Percentiles rank a stretch among this genome's conserved stretches.
phyloP scores from a whole-genome alignment of 1,284 basidiomycete species.

The Afroboletus lepidellus region DNA sequence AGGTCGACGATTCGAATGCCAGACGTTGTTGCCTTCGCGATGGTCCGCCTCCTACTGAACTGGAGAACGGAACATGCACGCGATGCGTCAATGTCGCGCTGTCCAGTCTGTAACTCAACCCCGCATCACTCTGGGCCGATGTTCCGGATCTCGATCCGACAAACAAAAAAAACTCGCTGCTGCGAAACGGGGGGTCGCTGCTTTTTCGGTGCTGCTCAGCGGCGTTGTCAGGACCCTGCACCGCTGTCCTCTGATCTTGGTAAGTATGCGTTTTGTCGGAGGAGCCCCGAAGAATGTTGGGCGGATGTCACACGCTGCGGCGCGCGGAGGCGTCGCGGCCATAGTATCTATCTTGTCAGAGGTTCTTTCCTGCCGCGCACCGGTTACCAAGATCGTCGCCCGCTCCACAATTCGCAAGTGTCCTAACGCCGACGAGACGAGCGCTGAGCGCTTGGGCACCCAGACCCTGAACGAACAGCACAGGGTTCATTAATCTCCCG shows the following conservation, averaged over 20 bases:
- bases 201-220: constrained; percentile 28
- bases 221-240: constrained; percentile 31
- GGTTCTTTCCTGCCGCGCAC: neutral
- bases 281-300: constrained; percentile 9
- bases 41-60: too few relatives aligned
- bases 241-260: constrained; percentile 13
- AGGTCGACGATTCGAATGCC: constrained; percentile 17
- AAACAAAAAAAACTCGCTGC: constrained; percentile 29
- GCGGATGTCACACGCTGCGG: constrained; percentile 7
- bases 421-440: neutral
- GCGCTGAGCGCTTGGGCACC: neutral
- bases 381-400: neutral
- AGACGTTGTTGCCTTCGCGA: constrained; percentile 29
- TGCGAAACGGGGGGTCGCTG: constrained; percentile 31
- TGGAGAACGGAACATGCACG: constrained; percentile 2
- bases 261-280: constrained; percentile 4
- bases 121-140: constrained; percentile 22
- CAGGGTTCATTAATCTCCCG: constrained; percentile 7
- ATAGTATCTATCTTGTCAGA: too few relatives aligned
- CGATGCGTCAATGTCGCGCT: constrained; percentile 4
- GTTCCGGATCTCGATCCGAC: constrained; percentile 30
- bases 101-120: constrained; percentile 10
- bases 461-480: neutral
- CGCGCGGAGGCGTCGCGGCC: constrained; percentile 31
- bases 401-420: neutral